A percentile compares a stretch with the other conserved stretches of the same genome.
phyloP scores from a whole-genome alignment of 202 grass and related monocot species.

The Saccharum hybrid region DNA sequence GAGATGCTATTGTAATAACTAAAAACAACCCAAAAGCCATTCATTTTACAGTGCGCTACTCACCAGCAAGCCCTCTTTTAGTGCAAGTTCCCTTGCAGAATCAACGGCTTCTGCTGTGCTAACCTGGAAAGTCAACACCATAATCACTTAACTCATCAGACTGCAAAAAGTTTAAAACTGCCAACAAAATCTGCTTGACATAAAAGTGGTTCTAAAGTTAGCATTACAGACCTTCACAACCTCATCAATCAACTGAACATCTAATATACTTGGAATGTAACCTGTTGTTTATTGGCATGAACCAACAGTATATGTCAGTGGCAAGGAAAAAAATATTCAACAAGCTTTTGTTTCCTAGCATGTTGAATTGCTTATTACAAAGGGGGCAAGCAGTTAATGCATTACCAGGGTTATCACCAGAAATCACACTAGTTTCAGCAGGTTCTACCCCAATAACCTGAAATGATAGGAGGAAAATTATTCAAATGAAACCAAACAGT shows the following conservation, averaged over 20 bases:
- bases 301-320: conserved; percentile 37
- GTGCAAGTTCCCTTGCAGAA: conserved; percentile 75
- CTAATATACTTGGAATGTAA: conserved; percentile 89
- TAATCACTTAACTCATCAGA: neutral
- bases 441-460: conserved; percentile 95
- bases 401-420: conserved; percentile 78
- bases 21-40: neutral
- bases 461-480: conserved; percentile 37
- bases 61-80: conserved; percentile 91
- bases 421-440: conserved; percentile 89
- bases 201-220: conserved; percentile 43
- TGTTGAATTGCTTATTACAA: conserved; percentile 22
- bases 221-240: conserved; percentile 81
- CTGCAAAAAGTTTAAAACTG: neutral
- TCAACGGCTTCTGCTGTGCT: conserved; percentile 82
- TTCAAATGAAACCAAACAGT: conserved; percentile 18
- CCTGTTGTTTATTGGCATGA: conserved; percentile 53
- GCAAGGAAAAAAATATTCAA: conserved; percentile 13
- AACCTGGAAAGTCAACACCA: conserved; percentile 61
- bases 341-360: conserved; percentile 4
- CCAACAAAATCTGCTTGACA: conserved; percentile 27
- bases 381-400: neutral
- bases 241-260: conserved; percentile 92
- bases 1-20: neutral
- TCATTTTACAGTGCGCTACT: conserved; percentile 22